A percentile compares a stretch with the other conserved stretches of the same genome.
Evolutionary conservation across 176 grass and related monocot genomes (phyloP).

Genomic region (Triticum timopheevii): DNA sequence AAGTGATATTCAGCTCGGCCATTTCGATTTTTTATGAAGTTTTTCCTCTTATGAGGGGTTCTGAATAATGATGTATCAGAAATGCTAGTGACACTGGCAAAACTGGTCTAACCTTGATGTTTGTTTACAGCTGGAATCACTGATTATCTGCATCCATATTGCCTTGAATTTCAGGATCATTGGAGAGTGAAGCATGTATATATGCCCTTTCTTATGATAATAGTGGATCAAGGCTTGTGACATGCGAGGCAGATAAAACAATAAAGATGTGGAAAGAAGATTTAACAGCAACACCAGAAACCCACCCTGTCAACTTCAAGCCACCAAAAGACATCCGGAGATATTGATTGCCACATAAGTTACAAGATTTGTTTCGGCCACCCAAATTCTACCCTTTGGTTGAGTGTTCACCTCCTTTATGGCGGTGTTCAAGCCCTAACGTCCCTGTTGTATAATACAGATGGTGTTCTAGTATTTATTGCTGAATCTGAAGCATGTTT

Average conservation of each 20-base stretch:
- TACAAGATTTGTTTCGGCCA: not conserved
- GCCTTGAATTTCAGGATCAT: slow-evolving; percentile 56
- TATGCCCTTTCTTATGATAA: slow-evolving; percentile 87
- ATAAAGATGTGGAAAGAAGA: slow-evolving; percentile 99
- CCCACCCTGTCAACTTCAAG: slow-evolving; percentile 91
- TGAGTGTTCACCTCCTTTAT: not conserved
- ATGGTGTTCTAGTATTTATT: slow-evolving; percentile 8
- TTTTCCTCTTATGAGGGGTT: not conserved
- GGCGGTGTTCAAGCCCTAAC: not conserved
- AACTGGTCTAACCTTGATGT: no score
- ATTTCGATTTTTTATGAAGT: not conserved
- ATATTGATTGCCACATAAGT: slow-evolving; percentile 38
- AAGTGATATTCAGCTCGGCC: not conserved
- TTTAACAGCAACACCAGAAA: slow-evolving; percentile 69
- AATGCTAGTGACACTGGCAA: not conserved
- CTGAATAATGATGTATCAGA: not conserved
- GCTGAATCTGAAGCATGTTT: not conserved
- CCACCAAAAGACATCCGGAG: slow-evolving; percentile 86
- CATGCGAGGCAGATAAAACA: slow-evolving; percentile 90
- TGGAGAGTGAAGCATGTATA: slow-evolving; percentile 95
- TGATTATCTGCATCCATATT: not conserved
- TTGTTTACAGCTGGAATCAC: slow-evolving; percentile 1
- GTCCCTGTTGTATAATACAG: not conserved
- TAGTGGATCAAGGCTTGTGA: slow-evolving; percentile 84
- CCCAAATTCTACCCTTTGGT: not conserved